A percentile compares a stretch with the other conserved stretches of the same genome.
Evolutionary conservation across 805 yeast genomes (phyloP).

Genomic region (Dipodascus geniculatus): DNA sequence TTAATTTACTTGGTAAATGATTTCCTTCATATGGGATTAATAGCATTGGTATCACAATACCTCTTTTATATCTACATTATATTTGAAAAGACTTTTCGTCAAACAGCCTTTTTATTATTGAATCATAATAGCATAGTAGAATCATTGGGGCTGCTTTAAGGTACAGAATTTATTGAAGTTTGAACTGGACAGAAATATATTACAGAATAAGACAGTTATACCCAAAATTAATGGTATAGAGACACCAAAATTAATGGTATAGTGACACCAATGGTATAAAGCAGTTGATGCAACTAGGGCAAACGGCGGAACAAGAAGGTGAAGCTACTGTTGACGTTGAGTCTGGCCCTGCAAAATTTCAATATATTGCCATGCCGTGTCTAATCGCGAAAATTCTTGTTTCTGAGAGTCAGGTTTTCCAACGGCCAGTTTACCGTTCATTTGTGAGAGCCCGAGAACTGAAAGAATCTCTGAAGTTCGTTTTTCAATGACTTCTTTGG

Average conservation of each 20-base stretch:
- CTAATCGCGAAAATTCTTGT: conserved; percentile 6
- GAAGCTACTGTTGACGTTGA: neutral
- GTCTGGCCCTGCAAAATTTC: conserved; percentile 10
- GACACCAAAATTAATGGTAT: too few relatives aligned
- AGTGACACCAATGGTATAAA: neutral
- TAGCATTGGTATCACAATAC: too few relatives aligned
- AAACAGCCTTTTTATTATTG: too few relatives aligned
- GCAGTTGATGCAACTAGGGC: neutral
- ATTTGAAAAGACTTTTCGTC: too few relatives aligned
- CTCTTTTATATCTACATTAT: too few relatives aligned
- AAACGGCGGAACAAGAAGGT: neutral
- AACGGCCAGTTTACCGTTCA: neutral
- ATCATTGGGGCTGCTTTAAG: too few relatives aligned
- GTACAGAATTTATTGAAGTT: too few relatives aligned
- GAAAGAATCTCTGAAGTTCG: neutral
- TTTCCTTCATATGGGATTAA: neutral
- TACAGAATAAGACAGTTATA: too few relatives aligned
- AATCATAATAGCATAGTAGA: too few relatives aligned
- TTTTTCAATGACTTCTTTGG: neutral
- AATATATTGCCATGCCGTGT: conserved; percentile 13
- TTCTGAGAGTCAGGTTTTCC: neutral
- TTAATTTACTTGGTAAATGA: conserved; percentile 15
- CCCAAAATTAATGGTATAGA: too few relatives aligned
- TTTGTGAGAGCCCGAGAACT: neutral
- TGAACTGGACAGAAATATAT: too few relatives aligned